Evolutionary conservation across 192 early-diverging fungal genomes (phyloP).

Genomic region (Linnemannia schmuckeri): DNA sequence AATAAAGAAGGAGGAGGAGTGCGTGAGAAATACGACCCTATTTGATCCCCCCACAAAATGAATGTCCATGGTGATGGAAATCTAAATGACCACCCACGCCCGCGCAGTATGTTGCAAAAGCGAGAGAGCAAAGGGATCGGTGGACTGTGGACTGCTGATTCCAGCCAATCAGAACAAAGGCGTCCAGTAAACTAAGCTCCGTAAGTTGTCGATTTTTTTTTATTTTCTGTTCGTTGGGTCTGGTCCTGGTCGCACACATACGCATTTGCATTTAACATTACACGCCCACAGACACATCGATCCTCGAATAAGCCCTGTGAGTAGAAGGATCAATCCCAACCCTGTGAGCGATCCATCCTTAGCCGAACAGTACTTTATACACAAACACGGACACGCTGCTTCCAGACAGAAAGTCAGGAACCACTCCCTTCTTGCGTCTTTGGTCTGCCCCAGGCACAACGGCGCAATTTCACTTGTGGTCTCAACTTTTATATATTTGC

Average conservation of each 20-base stretch:
- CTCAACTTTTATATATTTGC: background rate
- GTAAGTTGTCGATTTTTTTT: background rate
- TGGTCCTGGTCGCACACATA: background rate
- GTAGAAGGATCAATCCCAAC: background rate
- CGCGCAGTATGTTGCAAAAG: background rate
- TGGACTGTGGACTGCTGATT: background rate
- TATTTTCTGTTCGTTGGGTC: background rate
- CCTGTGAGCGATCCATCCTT: background rate
- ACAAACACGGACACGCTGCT: background rate
- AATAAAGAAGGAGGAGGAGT: background rate
- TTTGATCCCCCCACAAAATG: background rate
- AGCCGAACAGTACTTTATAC: background rate
- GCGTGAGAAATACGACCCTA: background rate
- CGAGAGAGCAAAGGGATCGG: background rate
- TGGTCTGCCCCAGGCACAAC: background rate
- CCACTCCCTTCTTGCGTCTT: background rate
- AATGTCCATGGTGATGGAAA: background rate
- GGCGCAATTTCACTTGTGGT: background rate
- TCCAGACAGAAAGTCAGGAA: background rate
- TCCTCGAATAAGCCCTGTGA: conserved; percentile 2
- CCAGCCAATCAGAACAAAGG: background rate
- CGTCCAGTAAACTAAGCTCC: conserved; percentile 4
- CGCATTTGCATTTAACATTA: background rate
- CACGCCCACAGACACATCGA: background rate
- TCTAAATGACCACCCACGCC: background rate